Base-by-base conservation (phyloP, 2,329 filamentous ascomycete genomes). In the Xylariaceae sp. region DNA sequence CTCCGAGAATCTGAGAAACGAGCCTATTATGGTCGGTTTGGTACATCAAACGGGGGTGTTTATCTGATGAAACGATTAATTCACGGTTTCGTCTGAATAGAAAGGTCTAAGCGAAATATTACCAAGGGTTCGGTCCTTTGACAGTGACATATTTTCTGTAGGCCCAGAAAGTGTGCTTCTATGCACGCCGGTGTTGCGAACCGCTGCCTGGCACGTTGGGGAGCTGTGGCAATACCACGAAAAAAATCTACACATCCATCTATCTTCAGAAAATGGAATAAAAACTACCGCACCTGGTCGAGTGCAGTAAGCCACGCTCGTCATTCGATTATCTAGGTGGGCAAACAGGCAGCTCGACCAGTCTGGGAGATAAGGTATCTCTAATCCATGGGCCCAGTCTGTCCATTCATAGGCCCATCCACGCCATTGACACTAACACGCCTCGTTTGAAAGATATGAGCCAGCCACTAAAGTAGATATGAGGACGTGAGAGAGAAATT, bases 261-360 rank as follows among this genome's bases (percentile, higher is more conserved):
- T 42, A 37, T 19, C 44, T 40, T n/a, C n/a, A n/a, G n/a, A n/a
- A 29, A 9, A 46, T 26, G 19, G 40, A 48, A 41, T 18, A 37
- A n/a, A n/a, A n/a, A 10, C 32, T 37, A 3, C 32, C 12, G 41
- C n/a, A 14, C 45, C 20, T 29, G 23, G 18, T 40, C 29, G 48
- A 42, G 21, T 21, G 32, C 16, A 48, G 45, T 20, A 20, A 44
- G 54, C 44, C 41, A 50, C 40, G 48, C 37, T 50, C 48, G 52
- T 40, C 21, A 14, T 20, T 46, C 37, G 26, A 37, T n/a, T 53
- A 37, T 19, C 20, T 44, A 26, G 26, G 14, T 40, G 32, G 50
- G 50, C 12, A 10, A 21, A 37, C 20, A 52, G 40, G 46, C 20
- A 50, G 19, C 9, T 19, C 37, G 20, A 21, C 4, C 48, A 37